phyloP scores from a whole-genome alignment of 1,284 basidiomycete species.

The Sporisorium sorghi region DNA sequence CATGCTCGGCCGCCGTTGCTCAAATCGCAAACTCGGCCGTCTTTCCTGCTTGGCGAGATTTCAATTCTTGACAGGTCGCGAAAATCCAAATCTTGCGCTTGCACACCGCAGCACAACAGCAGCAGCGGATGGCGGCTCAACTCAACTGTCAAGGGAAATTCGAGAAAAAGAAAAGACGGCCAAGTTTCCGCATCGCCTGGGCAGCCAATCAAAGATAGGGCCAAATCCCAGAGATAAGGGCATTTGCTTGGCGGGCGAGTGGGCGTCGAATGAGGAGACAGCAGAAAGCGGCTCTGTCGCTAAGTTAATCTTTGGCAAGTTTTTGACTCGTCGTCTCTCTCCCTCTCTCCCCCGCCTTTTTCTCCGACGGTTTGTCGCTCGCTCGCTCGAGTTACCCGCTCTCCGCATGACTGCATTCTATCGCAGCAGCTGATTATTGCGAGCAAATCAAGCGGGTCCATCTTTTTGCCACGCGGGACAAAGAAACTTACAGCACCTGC shows the following conservation, averaged over 20 bases:
- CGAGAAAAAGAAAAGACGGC: neutral
- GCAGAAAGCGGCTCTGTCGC: neutral
- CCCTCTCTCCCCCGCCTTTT: neutral
- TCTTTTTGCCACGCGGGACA: conserved; percentile 6
- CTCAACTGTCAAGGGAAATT: neutral
- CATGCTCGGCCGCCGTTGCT: no score
- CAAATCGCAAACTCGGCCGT: neutral
- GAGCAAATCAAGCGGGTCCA: no score
- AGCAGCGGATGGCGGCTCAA: neutral
- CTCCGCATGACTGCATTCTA: neutral
- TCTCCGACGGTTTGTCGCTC: conserved; percentile 2
- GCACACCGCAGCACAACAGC: no score
- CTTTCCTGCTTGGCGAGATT: no score
- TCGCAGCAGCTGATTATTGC: no score
- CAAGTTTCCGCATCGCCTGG: neutral
- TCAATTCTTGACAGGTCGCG: neutral
- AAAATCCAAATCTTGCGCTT: no score
- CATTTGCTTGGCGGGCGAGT: neutral
- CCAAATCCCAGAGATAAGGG: neutral
- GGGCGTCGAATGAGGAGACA: neutral
- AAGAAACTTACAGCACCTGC: neutral
- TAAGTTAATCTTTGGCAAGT: no score
- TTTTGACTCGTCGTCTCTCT: neutral
- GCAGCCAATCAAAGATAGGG: conserved; percentile 2
- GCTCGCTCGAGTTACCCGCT: conserved; percentile 27